These are phyloP conservation scores for Berberis thunbergii DNA, from an alignment of 164 flowering plant species.

Conservation along the genomic window DNA sequence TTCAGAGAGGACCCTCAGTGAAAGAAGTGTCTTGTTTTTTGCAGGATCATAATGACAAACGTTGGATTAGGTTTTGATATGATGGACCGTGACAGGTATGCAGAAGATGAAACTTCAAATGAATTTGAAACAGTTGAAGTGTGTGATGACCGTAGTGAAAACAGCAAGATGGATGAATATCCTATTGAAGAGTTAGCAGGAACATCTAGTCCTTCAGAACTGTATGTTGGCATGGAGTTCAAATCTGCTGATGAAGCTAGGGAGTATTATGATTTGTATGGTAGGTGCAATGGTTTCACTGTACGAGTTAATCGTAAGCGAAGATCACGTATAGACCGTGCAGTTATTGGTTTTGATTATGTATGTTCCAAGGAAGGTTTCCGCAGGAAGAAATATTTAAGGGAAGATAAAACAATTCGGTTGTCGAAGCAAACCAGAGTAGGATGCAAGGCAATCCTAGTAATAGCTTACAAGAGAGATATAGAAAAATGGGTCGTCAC, in stretches of 20 bases:
- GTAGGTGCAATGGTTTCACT: slow-evolving; percentile 24
- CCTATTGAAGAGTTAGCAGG: slow-evolving; percentile 9
- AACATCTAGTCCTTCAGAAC: slow-evolving; percentile 12
- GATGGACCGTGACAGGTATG: slow-evolving; percentile 15
- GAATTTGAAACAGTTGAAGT: slow-evolving; percentile 19
- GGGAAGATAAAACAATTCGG: slow-evolving; percentile 5
- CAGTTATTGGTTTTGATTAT: slow-evolving; percentile 23
- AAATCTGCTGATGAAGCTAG: slow-evolving; percentile 28
- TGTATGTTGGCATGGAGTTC: slow-evolving; percentile 29
- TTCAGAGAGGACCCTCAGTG: not conserved
- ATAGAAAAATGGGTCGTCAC: slow-evolving; percentile 30
- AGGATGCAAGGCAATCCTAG: slow-evolving; percentile 20
- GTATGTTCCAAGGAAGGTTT: slow-evolving; percentile 22
- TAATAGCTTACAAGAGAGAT: slow-evolving; percentile 19
- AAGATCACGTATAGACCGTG: slow-evolving; percentile 24
- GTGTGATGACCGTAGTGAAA: slow-evolving; percentile 18
- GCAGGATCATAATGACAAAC: slow-evolving; percentile 16
- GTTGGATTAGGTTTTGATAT: slow-evolving; percentile 18
- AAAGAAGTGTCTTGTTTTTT: not conserved
- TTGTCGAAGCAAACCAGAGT: slow-evolving; percentile 13
- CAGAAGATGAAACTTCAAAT: slow-evolving; percentile 18
- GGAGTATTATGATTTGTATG: slow-evolving; percentile 27
- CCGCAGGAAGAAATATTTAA: slow-evolving; percentile 7
- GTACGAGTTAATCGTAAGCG: slow-evolving; percentile 29
- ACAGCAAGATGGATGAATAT: slow-evolving; percentile 5